A percentile compares a stretch with the other conserved stretches of the same genome.
These are phyloP conservation scores for Diaporthe amygdali DNA, from an alignment of 2,329 filamentous ascomycete species.

Conservation along the genomic window DNA sequence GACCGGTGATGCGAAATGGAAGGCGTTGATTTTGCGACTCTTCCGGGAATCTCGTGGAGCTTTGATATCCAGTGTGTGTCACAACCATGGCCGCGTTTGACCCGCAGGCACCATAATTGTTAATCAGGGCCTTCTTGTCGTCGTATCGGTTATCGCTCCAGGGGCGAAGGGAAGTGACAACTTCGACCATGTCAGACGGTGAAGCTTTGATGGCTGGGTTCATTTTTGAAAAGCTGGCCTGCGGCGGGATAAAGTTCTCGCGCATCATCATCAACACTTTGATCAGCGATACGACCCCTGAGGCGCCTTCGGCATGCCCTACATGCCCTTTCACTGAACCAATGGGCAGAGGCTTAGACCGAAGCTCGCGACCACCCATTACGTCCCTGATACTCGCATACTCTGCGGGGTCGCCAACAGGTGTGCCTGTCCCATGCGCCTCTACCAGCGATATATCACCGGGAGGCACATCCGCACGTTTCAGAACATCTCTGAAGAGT, in stretches of 20 bases:
- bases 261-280: slow-evolving; percentile 52
- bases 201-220: slow-evolving; percentile 42
- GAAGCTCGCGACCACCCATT: slow-evolving; percentile 21
- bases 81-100: slow-evolving; percentile 60
- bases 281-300: slow-evolving; percentile 44
- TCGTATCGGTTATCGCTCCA: not conserved
- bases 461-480: slow-evolving; percentile 28
- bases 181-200: slow-evolving; percentile 31
- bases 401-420: slow-evolving; percentile 41
- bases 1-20: slow-evolving; percentile 4
- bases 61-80: slow-evolving; percentile 46
- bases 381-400: slow-evolving; percentile 37
- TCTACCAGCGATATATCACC: slow-evolving; percentile 37
- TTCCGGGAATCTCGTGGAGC: slow-evolving; percentile 32
- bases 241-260: slow-evolving; percentile 48
- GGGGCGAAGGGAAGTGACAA: not conserved
- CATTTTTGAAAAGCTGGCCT: slow-evolving; percentile 50
- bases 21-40: slow-evolving; percentile 3
- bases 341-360: not conserved
- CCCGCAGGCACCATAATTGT: slow-evolving; percentile 61
- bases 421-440: slow-evolving; percentile 49
- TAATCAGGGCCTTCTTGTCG: slow-evolving; percentile 30
- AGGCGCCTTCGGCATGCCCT: slow-evolving; percentile 50
- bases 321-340: slow-evolving; percentile 38
- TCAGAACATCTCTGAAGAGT: slow-evolving; percentile 38